These are phyloP conservation scores for Phoenix dactylifera DNA, from an alignment of 176 grass and related monocot genomes.

Conservation along the genomic window DNA sequence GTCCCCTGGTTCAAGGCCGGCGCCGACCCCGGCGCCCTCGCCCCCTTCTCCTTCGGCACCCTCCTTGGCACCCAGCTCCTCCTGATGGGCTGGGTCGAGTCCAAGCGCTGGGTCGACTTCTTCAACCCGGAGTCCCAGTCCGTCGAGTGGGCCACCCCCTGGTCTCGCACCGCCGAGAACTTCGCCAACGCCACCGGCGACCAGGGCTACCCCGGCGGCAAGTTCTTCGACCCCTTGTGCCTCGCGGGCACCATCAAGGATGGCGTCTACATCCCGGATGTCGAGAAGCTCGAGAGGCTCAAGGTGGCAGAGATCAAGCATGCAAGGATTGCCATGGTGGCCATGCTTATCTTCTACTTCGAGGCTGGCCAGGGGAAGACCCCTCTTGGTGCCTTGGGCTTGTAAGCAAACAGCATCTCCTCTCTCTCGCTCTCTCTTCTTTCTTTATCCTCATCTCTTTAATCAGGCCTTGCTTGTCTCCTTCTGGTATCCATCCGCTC, in stretches of 20 bases:
- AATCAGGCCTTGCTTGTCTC: too few species aligned
- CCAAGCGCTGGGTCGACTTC: conserved; percentile 99
- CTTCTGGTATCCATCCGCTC: too few species aligned
- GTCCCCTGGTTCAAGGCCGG: conserved; percentile 94
- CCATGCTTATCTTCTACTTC: conserved; percentile 99
- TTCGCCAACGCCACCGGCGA: conserved; percentile 89
- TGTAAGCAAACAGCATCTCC: conserved; percentile 22
- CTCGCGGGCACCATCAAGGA: conserved; percentile 47
- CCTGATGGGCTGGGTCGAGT: conserved; percentile 98
- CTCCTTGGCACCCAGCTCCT: conserved; percentile 88
- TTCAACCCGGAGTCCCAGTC: conserved; percentile 96
- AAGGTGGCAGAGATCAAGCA: conserved; percentile 99
- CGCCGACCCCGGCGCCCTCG: conserved; percentile 67
- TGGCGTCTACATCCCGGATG: conserved; percentile 66
- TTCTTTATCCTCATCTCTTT: too few species aligned
- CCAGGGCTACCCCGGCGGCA: conserved; percentile 86
- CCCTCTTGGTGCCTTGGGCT: conserved; percentile 72
- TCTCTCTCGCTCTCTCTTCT: neutral
- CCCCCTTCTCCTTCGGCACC: conserved; percentile 92
- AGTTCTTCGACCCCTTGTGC: conserved; percentile 94
- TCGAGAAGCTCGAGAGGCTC: conserved; percentile 80
- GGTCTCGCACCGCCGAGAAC: conserved; percentile 89
- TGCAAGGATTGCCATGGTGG: conserved; percentile 75
- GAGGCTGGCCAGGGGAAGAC: conserved; percentile 97
- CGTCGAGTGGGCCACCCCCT: conserved; percentile 88